Base-by-base conservation (phyloP, 176 grass and related monocot species). In the Oryza coarctata region DNA sequence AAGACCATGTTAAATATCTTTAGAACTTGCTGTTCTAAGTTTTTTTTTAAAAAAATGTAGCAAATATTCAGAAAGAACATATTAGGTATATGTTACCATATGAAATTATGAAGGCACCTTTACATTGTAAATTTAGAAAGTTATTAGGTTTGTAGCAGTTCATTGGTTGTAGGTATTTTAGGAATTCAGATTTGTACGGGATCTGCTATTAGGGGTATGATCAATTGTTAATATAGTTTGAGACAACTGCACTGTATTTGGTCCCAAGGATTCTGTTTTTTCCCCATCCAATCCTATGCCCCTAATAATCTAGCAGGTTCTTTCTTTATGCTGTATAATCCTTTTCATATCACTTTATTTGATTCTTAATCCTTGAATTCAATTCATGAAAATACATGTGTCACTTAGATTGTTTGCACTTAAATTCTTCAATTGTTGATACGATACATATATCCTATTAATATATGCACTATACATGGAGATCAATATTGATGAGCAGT, bases 11-110 rank as follows among this genome's bases (percentile, higher is more conserved):
- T 73, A 27, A 71, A 34, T 44, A 67, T 61, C 63, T 81, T 68
- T 64, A 45, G 40, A 78, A 60, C 33, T 40, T 31, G 14, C 15
- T 80, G 26, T 38, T 60, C 5, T 18, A 60, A 26, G 45, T 73
- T 68, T 8, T 11, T 31, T 61, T 38, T 57, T n/a, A n/a, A n/a
- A n/a, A n/a, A 81, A 14, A 58, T 82, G 71, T 76, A 65, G 85
- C 1, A 17, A 4, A 38, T 80, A 23, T 72, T 80, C 11, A 45
- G 38, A 13, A 44, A 64, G 32, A 69, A 43, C 30, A n/a, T 30
- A n/a, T 13, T 83, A 45, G 13, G 58, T 57, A 27, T 66, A 63
- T 12, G 36, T 49, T 47, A 60, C 13, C 55, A 25, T 60, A 25
- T 60, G n/a, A 60, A 60, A n/a, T 25, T 60, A 75, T 38, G 41